phyloP scores from a whole-genome alignment of 2,329 filamentous ascomycete species.

The Fusarium annulatum region DNA sequence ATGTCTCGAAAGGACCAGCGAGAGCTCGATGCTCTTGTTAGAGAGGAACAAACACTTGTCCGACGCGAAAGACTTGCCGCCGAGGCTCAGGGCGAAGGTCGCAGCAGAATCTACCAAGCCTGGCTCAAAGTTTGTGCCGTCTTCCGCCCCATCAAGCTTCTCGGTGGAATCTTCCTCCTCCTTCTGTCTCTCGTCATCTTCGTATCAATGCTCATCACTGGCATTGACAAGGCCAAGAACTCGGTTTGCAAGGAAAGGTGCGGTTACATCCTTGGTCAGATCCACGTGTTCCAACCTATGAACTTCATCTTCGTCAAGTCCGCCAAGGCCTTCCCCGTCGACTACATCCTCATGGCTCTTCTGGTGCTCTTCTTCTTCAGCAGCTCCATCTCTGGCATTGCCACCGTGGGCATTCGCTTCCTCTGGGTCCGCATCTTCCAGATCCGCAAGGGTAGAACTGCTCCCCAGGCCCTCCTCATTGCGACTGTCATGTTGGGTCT shows the following conservation, averaged over 20 bases:
- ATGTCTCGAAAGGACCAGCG: conserved; percentile 87
- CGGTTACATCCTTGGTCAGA: conserved; percentile 87
- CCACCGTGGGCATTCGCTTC: conserved; percentile 91
- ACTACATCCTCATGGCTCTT: conserved; percentile 89
- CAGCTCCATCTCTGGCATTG: conserved; percentile 87
- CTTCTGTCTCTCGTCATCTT: conserved; percentile 80
- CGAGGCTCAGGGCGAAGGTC: conserved; percentile 82
- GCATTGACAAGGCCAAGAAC: conserved; percentile 96
- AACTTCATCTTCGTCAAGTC: conserved; percentile 85
- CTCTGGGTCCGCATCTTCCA: conserved; percentile 94
- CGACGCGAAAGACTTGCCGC: conserved; percentile 88
- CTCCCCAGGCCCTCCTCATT: conserved; percentile 90
- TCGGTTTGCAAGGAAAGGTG: conserved; percentile 91
- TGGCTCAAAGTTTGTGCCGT: conserved; percentile 87
- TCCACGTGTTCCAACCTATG: conserved; percentile 94
- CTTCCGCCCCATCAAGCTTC: conserved; percentile 87
- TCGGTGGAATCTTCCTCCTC: conserved; percentile 84
- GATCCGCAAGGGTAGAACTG: conserved; percentile 88
- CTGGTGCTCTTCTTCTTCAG: conserved; percentile 89
- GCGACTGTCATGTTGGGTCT: conserved; percentile 91
- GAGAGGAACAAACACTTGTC: conserved; percentile 92
- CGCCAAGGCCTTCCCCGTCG: conserved; percentile 86
- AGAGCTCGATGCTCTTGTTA: conserved; percentile 85
- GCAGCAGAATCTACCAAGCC: conserved; percentile 74
- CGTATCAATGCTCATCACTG: conserved; percentile 93